Conservation (phyloP, 176 grass and related monocot genomes). For the Dendrocalamus sinicus region DNA sequence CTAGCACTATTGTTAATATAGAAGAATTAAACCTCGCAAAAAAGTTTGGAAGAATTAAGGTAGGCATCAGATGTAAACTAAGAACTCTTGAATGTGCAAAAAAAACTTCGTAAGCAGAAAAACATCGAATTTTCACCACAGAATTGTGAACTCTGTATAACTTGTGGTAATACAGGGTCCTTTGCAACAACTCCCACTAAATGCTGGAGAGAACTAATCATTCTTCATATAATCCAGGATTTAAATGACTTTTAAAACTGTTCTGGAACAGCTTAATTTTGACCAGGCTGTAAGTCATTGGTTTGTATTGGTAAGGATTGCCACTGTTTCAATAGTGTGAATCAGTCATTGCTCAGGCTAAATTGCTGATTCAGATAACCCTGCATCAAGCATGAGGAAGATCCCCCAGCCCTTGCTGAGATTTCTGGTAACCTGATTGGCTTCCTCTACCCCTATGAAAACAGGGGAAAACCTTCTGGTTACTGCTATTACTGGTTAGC, state of each 20-base stretch:
- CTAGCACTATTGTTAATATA: neutral
- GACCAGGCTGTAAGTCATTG: neutral
- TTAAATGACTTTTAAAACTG: neutral
- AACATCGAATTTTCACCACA: neutral
- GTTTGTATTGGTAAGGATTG: neutral
- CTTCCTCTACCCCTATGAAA: too few relatives aligned
- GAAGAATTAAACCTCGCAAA: neutral
- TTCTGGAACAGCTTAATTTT: neutral
- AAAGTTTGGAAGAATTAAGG: neutral
- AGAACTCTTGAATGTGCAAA: neutral
- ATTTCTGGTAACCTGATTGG: too few relatives aligned
- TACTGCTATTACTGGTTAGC: neutral
- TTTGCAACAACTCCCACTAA: neutral
- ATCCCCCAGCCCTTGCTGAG: too few relatives aligned
- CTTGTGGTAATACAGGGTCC: neutral
- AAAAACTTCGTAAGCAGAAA: neutral
- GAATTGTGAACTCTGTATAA: conserved; percentile 3
- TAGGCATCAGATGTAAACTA: conserved; percentile 6
- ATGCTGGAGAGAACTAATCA: neutral
- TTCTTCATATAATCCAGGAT: neutral
- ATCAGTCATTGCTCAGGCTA: too few relatives aligned
- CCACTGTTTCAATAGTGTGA: too few relatives aligned
- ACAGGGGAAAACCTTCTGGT: neutral
- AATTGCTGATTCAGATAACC: too few relatives aligned
- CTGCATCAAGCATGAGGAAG: too few relatives aligned